Base-by-base conservation (phyloP, 176 grass and related monocot genomes). In the Phragmites australis region DNA sequence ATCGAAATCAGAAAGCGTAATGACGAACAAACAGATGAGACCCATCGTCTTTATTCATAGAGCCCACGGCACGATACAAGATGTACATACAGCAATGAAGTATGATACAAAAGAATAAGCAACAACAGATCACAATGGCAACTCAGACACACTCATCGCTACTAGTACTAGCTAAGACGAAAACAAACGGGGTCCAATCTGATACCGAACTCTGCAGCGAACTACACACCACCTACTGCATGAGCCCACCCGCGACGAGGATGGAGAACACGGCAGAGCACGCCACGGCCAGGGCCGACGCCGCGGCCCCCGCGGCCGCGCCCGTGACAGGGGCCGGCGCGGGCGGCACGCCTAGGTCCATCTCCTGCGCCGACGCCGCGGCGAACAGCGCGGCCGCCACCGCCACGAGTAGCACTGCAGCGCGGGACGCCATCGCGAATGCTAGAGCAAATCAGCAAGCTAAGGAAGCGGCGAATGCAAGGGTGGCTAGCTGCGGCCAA, bases 51-150 rank as follows among this genome's bases (percentile, higher is more conserved):
- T 85, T 89, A 89, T 85, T 89, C 71, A 77, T 76, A 81, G 21
- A 64, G 81, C 17, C 9, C 3, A 81, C 44, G 46, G 37, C 39
- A 76, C 39, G 46, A n/a, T 23, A 63, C 8, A 75, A 66, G 63
- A 68, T 75, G 49, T 64, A 74, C 46, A 66, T 22, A 9, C 13
- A 72, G 6, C 83, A 86, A 78, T 86, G 58, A 21, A 17, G 76
- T 86, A 86, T 89, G 78, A 23, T 89, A 82, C 87, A 89, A 82
- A 85, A 81, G 82, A 89, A 89, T 85, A 54, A 62, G 65, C 52
- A 82, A 55, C 46, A 74, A 49, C 75, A 65, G 42, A 65, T 78
- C 79, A 50, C 67, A 86, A 79, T 56, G 32, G 41, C 75, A 53
- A 78, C 74, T 77, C 60, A 53, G 41, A 21, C 29, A 17, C 60